A percentile compares a stretch with the other conserved stretches of the same genome.
Evolutionary conservation across 257 asterid genomes (phyloP).

Genomic region (Gentiana macrophylla): DNA sequence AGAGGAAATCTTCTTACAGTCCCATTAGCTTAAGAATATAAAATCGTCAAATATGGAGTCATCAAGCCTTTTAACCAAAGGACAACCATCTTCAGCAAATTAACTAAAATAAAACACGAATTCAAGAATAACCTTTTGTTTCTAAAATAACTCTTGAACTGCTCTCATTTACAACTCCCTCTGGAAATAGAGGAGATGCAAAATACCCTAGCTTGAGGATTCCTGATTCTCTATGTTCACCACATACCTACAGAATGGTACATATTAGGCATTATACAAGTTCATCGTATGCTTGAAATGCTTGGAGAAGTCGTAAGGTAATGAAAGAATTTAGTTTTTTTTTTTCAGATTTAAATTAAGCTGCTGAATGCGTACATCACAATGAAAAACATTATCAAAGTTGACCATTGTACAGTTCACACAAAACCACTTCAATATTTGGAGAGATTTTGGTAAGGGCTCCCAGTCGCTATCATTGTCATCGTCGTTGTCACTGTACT

Average conservation of each 20-base stretch:
- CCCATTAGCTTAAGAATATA: too few relatives aligned
- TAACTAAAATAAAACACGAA: neutral
- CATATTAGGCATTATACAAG: neutral
- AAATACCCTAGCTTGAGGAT: constrained; percentile 65
- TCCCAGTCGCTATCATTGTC: constrained; percentile 72
- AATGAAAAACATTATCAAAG: constrained; percentile 37
- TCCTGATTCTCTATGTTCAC: constrained; percentile 86
- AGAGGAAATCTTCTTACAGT: too few relatives aligned
- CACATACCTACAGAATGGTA: constrained; percentile 47
- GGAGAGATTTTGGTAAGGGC: constrained; percentile 29
- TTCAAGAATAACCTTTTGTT: constrained; percentile 36
- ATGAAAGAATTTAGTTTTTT: too few relatives aligned
- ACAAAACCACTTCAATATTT: constrained; percentile 77
- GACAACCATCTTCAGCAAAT: too few relatives aligned
- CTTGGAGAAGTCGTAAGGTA: neutral
- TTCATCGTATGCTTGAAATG: neutral
- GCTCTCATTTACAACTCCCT: constrained; percentile 21
- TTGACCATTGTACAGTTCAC: constrained; percentile 82
- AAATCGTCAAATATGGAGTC: too few relatives aligned
- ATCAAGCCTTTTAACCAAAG: too few relatives aligned
- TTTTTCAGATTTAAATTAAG: neutral
- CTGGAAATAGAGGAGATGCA: constrained; percentile 47
- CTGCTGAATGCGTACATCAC: constrained; percentile 41
- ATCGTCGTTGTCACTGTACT: constrained; percentile 48
- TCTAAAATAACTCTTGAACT: constrained; percentile 27